Evolutionary conservation across 345 rosid genomes (phyloP).

Genomic region (Isatis tinctoria): DNA sequence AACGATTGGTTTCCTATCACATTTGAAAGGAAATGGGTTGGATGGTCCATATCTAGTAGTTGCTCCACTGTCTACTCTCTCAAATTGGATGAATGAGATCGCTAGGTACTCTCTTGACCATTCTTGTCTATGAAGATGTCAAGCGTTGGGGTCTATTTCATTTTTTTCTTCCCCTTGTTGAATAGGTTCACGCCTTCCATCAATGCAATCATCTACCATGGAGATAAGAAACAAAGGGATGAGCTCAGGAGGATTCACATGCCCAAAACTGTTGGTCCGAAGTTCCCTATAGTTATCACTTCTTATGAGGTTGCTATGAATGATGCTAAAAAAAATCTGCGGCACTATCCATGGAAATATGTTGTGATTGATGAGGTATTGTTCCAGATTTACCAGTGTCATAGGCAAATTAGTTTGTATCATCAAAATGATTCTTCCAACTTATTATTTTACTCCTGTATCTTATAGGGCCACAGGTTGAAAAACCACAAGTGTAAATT

Average conservation of each 20-base stretch:
- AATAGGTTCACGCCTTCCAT: slow-evolving; percentile 76
- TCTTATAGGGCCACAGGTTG: slow-evolving; percentile 82
- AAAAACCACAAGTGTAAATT: slow-evolving; percentile 84
- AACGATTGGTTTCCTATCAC: slow-evolving; percentile 87
- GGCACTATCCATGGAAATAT: slow-evolving; percentile 84
- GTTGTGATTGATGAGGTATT: slow-evolving; percentile 91
- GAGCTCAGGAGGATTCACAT: slow-evolving; percentile 63
- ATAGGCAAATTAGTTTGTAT: neutral
- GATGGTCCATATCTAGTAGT: slow-evolving; percentile 87
- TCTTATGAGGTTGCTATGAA: slow-evolving; percentile 85
- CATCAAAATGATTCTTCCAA: neutral
- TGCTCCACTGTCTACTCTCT: slow-evolving; percentile 97
- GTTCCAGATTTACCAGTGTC: slow-evolving; percentile 1
- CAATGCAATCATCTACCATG: slow-evolving; percentile 79
- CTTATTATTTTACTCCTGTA: slow-evolving; percentile 1
- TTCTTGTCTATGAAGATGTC: neutral
- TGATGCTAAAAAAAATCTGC: slow-evolving; percentile 64
- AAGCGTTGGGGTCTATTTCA: neutral
- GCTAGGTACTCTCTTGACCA: slow-evolving; percentile 45
- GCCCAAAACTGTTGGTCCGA: slow-evolving; percentile 70
- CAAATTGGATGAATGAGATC: slow-evolving; percentile 89
- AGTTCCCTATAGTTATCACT: slow-evolving; percentile 79
- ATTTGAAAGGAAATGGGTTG: slow-evolving; percentile 78
- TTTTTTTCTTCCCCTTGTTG: neutral
- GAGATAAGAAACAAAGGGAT: slow-evolving; percentile 57